Conservation (phyloP, 208 protist species). For the Trypanosoma mega region DNA sequence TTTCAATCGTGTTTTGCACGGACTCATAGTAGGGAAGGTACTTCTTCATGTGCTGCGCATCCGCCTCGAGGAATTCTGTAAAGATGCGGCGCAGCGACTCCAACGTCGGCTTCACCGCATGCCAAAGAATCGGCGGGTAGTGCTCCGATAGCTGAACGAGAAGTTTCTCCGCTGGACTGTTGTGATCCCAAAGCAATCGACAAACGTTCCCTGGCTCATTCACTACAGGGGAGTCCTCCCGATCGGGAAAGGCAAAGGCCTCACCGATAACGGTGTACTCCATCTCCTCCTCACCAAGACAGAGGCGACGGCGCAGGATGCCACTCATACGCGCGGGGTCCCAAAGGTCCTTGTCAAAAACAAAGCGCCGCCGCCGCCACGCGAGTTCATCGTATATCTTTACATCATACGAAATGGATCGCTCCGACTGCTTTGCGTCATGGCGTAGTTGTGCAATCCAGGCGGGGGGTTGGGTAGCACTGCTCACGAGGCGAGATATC, state of each 20-base stretch:
- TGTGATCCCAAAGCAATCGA: slow-evolving; percentile 88
- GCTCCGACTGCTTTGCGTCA: slow-evolving; percentile 71
- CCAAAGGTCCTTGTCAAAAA: slow-evolving; percentile 84
- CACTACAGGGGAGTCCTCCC: slow-evolving; percentile 87
- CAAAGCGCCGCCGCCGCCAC: slow-evolving; percentile 71
- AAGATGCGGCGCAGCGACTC: slow-evolving; percentile 81
- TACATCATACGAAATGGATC: slow-evolving; percentile 82
- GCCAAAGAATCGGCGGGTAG: slow-evolving; percentile 91
- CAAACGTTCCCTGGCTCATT: slow-evolving; percentile 83
- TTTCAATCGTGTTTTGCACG: slow-evolving; percentile 81
- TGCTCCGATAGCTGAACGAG: slow-evolving; percentile 87
- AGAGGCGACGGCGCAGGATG: slow-evolving; percentile 73
- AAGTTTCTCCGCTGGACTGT: slow-evolving; percentile 86
- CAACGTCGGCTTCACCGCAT: slow-evolving; percentile 80
- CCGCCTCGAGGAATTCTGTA: slow-evolving; percentile 87
- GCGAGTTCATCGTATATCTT: slow-evolving; percentile 88
- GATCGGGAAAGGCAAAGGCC: slow-evolving; percentile 87
- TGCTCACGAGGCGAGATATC: neutral
- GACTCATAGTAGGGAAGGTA: slow-evolving; percentile 89
- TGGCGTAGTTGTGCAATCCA: slow-evolving; percentile 74
- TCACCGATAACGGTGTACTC: slow-evolving; percentile 93
- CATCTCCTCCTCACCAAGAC: slow-evolving; percentile 69
- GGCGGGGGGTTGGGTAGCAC: slow-evolving; percentile 26
- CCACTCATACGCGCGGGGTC: slow-evolving; percentile 80
- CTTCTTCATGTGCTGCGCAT: slow-evolving; percentile 90